A percentile compares a stretch with the other conserved stretches of the same genome.
Conservation (phyloP, 1,284 basidiomycete genomes). For the Sanghuangporus weigelae region DNA sequence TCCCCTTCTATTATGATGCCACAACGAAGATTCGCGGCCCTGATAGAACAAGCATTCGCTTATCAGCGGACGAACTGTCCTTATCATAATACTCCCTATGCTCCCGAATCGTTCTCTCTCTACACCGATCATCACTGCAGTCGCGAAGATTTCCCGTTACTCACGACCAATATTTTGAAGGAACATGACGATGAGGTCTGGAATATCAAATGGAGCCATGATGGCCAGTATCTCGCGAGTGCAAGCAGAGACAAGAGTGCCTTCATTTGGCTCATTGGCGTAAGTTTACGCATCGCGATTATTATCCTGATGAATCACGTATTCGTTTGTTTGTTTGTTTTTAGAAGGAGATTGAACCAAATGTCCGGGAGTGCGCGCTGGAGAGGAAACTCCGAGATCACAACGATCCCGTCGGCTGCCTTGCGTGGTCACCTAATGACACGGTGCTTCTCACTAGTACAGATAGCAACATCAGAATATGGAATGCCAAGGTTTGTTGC, state of each 20-base stretch:
- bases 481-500: conserved; percentile 72
- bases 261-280: conserved; percentile 86
- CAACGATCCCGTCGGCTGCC: conserved; percentile 66
- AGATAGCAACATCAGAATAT: conserved; percentile 78
- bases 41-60: conserved; percentile 82
- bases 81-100: conserved; percentile 71
- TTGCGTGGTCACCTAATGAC: conserved; percentile 91
- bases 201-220: conserved; percentile 92
- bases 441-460: conserved; percentile 75
- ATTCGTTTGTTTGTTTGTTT: background rate
- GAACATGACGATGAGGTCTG: conserved; percentile 94
- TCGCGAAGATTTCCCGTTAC: conserved; percentile 76
- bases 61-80: conserved; percentile 76
- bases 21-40: conserved; percentile 76
- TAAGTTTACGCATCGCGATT: conserved; percentile 34
- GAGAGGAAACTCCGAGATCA: conserved; percentile 70
- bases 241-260: conserved; percentile 84
- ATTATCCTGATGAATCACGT: conserved; percentile 1
- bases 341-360: conserved; percentile 45
- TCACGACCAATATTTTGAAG: conserved; percentile 78
- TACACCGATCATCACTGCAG: conserved; percentile 85
- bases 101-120: conserved; percentile 65
- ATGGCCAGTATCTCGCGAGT: conserved; percentile 81
- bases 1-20: conserved; percentile 92
- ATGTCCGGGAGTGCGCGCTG: conserved; percentile 53